Evolutionary conservation across 2,329 filamentous ascomycete species (phyloP).

Genomic region (Ascochyta pisi): DNA sequence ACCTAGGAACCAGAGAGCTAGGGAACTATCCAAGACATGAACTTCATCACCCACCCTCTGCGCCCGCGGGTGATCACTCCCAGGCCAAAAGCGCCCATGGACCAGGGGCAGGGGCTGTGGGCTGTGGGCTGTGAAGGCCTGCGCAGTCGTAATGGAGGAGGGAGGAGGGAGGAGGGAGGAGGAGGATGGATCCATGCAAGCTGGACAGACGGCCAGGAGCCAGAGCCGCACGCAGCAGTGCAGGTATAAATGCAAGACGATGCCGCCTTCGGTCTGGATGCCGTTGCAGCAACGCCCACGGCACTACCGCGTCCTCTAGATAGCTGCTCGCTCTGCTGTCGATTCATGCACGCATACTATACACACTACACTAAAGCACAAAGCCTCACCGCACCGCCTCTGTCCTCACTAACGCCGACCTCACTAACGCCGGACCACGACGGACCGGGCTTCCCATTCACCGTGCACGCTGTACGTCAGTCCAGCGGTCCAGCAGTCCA

Average conservation of each 20-base stretch:
- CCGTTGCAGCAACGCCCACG: neutral
- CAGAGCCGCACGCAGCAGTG: slow-evolving; percentile 15
- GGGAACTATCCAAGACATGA: slow-evolving; percentile 19
- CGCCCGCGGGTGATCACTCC: slow-evolving; percentile 20
- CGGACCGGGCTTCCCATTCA: slow-evolving; percentile 27
- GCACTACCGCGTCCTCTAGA: too few relatives aligned
- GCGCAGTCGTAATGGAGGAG: slow-evolving; percentile 8
- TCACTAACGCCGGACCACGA: slow-evolving; percentile 11
- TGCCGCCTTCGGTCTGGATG: slow-evolving; percentile 9
- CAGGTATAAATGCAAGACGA: slow-evolving; percentile 9
- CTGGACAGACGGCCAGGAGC: neutral
- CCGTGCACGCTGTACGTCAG: slow-evolving; percentile 27
- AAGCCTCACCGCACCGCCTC: too few relatives aligned
- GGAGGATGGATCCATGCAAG: slow-evolving; percentile 5
- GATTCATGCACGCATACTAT: slow-evolving; percentile 6
- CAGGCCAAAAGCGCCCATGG: slow-evolving; percentile 12
- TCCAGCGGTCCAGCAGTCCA: slow-evolving; percentile 1
- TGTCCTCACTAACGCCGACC: neutral
- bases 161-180: too few relatives aligned
- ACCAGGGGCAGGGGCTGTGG: slow-evolving; percentile 10
- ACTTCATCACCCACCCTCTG: slow-evolving; percentile 16
- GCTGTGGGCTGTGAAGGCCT: neutral
- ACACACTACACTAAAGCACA: too few relatives aligned
- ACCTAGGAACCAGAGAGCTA: neutral
- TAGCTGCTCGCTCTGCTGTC: slow-evolving; percentile 5